These are phyloP conservation scores for Leccinum obscurum DNA, from an alignment of 768 basidiomycete genomes.

Conservation along the genomic window DNA sequence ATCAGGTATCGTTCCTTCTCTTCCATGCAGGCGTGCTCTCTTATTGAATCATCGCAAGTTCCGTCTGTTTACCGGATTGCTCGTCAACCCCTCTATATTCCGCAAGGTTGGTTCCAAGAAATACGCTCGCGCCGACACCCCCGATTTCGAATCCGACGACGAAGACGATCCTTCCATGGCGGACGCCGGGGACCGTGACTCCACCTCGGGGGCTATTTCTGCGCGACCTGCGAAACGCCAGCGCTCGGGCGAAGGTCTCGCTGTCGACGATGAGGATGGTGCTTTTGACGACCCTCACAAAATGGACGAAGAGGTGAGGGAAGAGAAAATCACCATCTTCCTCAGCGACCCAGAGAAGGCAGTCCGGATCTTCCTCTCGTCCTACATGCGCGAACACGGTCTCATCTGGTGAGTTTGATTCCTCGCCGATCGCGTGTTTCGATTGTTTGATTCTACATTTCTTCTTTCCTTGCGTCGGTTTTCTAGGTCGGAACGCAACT, in stretches of 20 bases:
- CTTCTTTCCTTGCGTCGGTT: not conserved
- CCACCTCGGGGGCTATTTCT: not conserved
- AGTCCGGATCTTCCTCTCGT: conserved; percentile 68
- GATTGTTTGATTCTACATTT: not conserved
- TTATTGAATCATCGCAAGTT: conserved; percentile 44
- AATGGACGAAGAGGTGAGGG: conserved; percentile 36
- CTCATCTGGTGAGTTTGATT: conserved; percentile 57
- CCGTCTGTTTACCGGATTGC: conserved; percentile 59
- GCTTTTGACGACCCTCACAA: conserved; percentile 34
- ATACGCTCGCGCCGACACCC: conserved; percentile 31
- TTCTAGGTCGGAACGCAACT: conserved; percentile 47
- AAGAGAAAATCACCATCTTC: conserved; percentile 51
- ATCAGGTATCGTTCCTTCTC: conserved; percentile 51
- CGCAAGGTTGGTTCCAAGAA: conserved; percentile 35
- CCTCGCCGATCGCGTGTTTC: not conserved
- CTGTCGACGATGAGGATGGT: conserved; percentile 35
- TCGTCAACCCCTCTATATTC: conserved; percentile 43
- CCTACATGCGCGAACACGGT: conserved; percentile 65
- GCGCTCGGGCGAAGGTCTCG: conserved; percentile 16
- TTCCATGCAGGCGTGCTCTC: not conserved
- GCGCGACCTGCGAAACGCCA: conserved; percentile 26
- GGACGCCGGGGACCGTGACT: conserved; percentile 1
- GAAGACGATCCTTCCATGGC: conserved; percentile 21
- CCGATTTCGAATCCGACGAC: conserved; percentile 37
- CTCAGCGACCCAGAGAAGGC: conserved; percentile 59